Evolutionary conservation across 441 rosid species (phyloP), one percentile per base, ranked within the genome.

Genomic region (Biscutella laevigata): DNA sequence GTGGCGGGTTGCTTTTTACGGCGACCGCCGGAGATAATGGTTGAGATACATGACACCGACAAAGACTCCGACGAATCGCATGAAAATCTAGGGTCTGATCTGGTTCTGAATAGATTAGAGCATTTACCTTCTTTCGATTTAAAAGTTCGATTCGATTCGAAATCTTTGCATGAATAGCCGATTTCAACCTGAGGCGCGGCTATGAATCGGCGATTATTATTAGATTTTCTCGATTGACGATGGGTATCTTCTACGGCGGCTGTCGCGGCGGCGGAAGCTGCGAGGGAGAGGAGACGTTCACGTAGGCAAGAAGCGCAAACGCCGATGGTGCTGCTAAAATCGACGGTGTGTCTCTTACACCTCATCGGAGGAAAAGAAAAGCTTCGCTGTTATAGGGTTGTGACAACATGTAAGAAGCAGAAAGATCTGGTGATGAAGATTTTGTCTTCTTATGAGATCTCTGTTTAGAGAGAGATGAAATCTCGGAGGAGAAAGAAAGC

Each of bases 291-390:
- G 45, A 91, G 94, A 50, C 95, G 83, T 43, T 87, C 84, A 0
- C 84, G 85, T 75, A 91, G 98, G 33, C 98, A 91, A 45, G 96
- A 61, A 54, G 96, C 75, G 69, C 96, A 91, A 45, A 87, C 95
- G 71, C 98, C 95, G 61, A 63, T 76, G 73, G 46, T 47, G 74
- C 88, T 75, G 40, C 78, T 84, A 20, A 28, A 70, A 79, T 91
- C 96, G 36, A 57, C 34, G 39, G 61, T 73, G 55, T 90, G 94
- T 44, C 79, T 76, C 61, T 78, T 83, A 54, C 96, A 87, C 86
- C 73, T 85, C 96, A 91, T 90, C 62, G 62, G 66, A 52, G 36
- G 48, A 37, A 12, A 4, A 1, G 0, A 34, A 7, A 4, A n/a
- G 60, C 32, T 25, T 28, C 30, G 69, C 9, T 41, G 45, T 48